A percentile compares a stretch with the other conserved stretches of the same genome.
phyloP scores from a whole-genome alignment of 306 rosid genomes.

The Fragaria iinumae region DNA sequence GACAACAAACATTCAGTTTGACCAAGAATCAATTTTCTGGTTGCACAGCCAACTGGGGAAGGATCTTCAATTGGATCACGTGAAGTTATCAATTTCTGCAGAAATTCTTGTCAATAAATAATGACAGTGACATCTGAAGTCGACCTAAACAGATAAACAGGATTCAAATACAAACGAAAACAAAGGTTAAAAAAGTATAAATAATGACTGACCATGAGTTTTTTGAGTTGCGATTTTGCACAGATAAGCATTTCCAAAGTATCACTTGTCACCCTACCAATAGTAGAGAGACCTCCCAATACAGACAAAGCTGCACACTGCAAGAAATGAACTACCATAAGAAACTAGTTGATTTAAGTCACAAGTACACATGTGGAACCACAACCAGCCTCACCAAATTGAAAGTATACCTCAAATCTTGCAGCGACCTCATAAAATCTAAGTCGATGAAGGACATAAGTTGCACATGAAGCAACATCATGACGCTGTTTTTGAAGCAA shows the following conservation, averaged over 20 bases:
- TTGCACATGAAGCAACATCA: slow-evolving; percentile 85
- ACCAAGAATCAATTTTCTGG: slow-evolving; percentile 64
- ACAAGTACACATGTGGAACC: slow-evolving; percentile 4
- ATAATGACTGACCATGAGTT: slow-evolving; percentile 76
- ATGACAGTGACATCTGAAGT: slow-evolving; percentile 19
- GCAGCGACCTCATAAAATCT: slow-evolving; percentile 87
- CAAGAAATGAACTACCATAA: slow-evolving; percentile 43
- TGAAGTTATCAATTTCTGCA: slow-evolving; percentile 91
- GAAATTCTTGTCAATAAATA: slow-evolving; percentile 47
- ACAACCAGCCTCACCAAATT: slow-evolving; percentile 12
- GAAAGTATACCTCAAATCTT: slow-evolving; percentile 79
- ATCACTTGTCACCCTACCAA: slow-evolving; percentile 60
- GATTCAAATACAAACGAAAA: slow-evolving; percentile 26
- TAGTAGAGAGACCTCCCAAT: slow-evolving; percentile 60
- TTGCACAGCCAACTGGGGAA: slow-evolving; percentile 69
- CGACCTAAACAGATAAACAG: slow-evolving; percentile 7
- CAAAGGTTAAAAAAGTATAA: slow-evolving; percentile 32
- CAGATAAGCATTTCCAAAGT: slow-evolving; percentile 66
- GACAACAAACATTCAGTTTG: slow-evolving; percentile 75
- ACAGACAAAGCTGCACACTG: slow-evolving; percentile 88
- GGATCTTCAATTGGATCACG: slow-evolving; percentile 96
- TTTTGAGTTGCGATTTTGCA: slow-evolving; percentile 66
- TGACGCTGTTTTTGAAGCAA: slow-evolving; percentile 82
- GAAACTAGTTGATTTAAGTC: slow-evolving; percentile 26
- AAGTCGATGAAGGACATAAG: slow-evolving; percentile 77